Evolutionary conservation across 768 basidiomycete genomes (phyloP).

Genomic region (Agaricus subrufescens): DNA sequence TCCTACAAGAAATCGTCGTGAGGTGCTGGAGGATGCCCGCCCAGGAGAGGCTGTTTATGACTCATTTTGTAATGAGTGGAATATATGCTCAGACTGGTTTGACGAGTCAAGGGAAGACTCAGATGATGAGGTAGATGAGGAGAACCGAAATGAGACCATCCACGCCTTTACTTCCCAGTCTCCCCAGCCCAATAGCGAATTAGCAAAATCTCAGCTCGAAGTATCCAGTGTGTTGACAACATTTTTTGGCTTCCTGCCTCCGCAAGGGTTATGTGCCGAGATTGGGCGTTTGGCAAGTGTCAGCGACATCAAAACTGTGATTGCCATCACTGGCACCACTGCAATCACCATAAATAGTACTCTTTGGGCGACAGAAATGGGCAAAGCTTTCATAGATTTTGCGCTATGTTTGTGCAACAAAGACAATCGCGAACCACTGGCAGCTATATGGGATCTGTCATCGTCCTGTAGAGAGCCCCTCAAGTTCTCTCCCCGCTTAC

Average conservation of each 20-base stretch:
- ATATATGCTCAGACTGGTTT: neutral
- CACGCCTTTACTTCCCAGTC: too few species aligned
- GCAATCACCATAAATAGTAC: neutral
- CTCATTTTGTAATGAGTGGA: slow-evolving; percentile 6
- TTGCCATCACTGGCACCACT: neutral
- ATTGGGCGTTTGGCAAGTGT: neutral
- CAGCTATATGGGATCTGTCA: neutral
- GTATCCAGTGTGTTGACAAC: neutral
- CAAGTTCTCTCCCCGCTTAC: too few species aligned
- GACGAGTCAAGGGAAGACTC: neutral
- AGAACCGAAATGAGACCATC: too few species aligned
- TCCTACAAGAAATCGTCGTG: neutral
- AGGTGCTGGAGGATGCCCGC: neutral
- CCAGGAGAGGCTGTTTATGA: neutral
- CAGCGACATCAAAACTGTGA: neutral
- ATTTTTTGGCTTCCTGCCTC: neutral
- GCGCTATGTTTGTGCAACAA: neutral
- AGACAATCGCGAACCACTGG: neutral
- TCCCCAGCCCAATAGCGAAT: too few species aligned
- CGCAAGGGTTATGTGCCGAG: too few species aligned
- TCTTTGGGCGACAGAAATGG: neutral
- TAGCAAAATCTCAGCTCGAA: neutral
- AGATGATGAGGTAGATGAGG: neutral
- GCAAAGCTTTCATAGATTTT: neutral
- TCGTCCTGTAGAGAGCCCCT: neutral